phyloP scores from a whole-genome alignment of 176 grass and related monocot species.

The Zizania latifolia region DNA sequence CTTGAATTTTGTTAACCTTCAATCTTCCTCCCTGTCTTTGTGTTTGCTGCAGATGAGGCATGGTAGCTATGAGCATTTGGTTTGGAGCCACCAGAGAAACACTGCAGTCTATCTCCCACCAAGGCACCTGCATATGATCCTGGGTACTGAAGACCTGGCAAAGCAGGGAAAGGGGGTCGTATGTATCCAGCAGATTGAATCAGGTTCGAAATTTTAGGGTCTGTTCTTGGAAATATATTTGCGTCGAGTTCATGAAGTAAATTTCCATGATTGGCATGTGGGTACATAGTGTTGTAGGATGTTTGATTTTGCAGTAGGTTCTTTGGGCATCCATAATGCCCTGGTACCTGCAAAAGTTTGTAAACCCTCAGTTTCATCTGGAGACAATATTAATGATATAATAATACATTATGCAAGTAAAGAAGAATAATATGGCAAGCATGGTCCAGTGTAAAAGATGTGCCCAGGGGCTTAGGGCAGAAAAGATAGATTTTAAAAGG shows the following conservation, averaged over 20 bases:
- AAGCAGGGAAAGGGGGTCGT: neutral
- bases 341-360: slow-evolving; percentile 14
- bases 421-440: neutral
- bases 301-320: slow-evolving; percentile 32
- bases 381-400: no score
- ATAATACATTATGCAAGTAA: neutral
- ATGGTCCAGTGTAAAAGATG: neutral
- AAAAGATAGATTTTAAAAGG: neutral
- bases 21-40: neutral
- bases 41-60: neutral
- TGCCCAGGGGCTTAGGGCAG: neutral
- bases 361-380: neutral
- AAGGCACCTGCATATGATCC: slow-evolving; percentile 8
- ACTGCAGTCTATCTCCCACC: neutral
- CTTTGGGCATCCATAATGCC: slow-evolving; percentile 15
- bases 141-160: slow-evolving; percentile 31
- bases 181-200: slow-evolving; percentile 14
- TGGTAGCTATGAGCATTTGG: neutral
- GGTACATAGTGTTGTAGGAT: slow-evolving; percentile 6
- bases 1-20: slow-evolving; percentile 14
- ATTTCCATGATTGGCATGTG: neutral
- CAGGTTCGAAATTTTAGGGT: slow-evolving; percentile 5
- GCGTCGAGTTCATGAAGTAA: neutral
- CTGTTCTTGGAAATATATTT: slow-evolving; percentile 7
- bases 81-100: neutral